Conservation (phyloP, 805 yeast genomes). For the Myxozyma kluyveri region DNA sequence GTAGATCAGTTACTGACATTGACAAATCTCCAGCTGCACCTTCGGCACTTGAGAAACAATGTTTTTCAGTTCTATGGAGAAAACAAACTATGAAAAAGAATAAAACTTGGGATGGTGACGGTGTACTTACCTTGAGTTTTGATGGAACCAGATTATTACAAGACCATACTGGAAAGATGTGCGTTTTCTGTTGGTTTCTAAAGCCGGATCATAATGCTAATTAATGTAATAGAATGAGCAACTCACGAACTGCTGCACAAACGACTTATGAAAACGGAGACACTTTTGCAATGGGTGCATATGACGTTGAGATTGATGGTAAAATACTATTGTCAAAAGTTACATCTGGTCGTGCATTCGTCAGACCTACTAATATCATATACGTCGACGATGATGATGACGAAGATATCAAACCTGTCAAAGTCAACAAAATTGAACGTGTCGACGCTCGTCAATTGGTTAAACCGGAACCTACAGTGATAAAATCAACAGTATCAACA, state of each 20-base stretch:
- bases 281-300: constrained; percentile 51
- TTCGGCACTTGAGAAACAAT: neutral
- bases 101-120: constrained; percentile 96
- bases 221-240: constrained; percentile 11
- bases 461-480: neutral
- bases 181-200: neutral
- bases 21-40: neutral
- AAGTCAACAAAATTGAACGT: neutral
- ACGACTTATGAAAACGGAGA: constrained; percentile 39
- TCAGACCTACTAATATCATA: neutral
- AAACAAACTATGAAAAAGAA: constrained; percentile 72
- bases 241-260: neutral
- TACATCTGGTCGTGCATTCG: constrained; percentile 11
- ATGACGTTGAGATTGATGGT: constrained; percentile 47
- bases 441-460: neutral
- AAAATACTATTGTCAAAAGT: constrained; percentile 3
- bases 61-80: constrained; percentile 56
- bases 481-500: neutral
- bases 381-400: constrained; percentile 5
- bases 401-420: neutral
- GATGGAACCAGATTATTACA: constrained; percentile 33
- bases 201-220: neutral
- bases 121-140: constrained; percentile 46
- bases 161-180: constrained; percentile 30
- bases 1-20: neutral